phyloP scores from a whole-genome alignment of 768 basidiomycete species.

The Pholiota molesta region DNA sequence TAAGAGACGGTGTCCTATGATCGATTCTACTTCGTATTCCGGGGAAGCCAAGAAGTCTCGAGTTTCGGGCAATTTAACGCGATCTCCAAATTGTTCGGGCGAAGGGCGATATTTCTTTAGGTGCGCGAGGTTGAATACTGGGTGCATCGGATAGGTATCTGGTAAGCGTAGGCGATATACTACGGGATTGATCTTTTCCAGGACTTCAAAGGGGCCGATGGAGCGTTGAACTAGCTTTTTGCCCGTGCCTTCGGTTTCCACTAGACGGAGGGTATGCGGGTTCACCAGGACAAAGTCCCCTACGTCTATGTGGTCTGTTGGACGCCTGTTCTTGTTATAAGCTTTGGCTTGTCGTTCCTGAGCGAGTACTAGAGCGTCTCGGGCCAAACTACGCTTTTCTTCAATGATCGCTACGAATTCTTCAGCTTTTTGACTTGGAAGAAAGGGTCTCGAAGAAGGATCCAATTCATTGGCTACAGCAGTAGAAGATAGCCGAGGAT shows the following conservation, averaged over 20 bases:
- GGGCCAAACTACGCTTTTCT: background rate
- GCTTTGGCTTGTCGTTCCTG: slow-evolving; percentile 26
- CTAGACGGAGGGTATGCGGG: slow-evolving; percentile 25
- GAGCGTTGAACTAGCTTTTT: slow-evolving; percentile 23
- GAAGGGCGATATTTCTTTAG: slow-evolving; percentile 18
- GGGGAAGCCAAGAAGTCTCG: background rate
- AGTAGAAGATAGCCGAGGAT: slow-evolving; percentile 14
- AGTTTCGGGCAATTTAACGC: background rate
- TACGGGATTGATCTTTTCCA: slow-evolving; percentile 22
- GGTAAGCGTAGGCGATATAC: slow-evolving; percentile 23
- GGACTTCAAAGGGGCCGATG: slow-evolving; percentile 28
- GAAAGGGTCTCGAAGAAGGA: background rate
- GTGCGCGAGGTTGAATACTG: slow-evolving; percentile 24
- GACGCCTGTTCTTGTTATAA: slow-evolving; percentile 22
- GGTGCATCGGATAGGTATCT: slow-evolving; percentile 23
- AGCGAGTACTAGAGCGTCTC: slow-evolving; percentile 6
- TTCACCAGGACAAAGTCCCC: slow-evolving; percentile 25
- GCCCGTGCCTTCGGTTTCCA: slow-evolving; percentile 24
- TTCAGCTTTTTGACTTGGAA: slow-evolving; percentile 6
- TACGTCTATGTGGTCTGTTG: slow-evolving; percentile 1
- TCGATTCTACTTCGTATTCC: slow-evolving; percentile 3
- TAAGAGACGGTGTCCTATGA: background rate
- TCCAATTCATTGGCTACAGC: background rate
- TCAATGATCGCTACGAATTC: slow-evolving; percentile 5
- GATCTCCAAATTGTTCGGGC: background rate